phyloP scores from a whole-genome alignment of 257 asterid species.

The Orobanche coerulescens region DNA sequence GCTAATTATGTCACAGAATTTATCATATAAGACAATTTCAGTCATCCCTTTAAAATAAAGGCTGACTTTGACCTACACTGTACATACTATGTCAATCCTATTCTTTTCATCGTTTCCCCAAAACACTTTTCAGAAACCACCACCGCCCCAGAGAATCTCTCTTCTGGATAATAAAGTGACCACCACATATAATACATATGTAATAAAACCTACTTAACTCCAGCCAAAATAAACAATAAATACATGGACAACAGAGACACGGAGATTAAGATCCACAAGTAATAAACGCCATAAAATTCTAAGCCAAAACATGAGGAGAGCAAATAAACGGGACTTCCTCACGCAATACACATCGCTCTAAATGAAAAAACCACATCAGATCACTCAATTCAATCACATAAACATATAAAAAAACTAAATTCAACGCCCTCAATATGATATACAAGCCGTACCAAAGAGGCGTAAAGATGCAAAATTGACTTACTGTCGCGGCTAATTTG shows the following conservation, averaged over 20 bases:
- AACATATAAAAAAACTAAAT: conserved; percentile 18
- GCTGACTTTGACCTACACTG: not conserved
- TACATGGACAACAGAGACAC: conserved; percentile 4
- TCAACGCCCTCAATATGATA: not conserved
- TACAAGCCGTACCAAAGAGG: not conserved
- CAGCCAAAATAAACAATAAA: not conserved
- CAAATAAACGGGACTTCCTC: not conserved
- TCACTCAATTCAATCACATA: conserved; percentile 24
- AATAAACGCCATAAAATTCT: not conserved
- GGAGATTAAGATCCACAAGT: conserved; percentile 14
- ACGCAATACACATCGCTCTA: conserved; percentile 10
- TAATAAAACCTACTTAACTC: conserved; percentile 4
- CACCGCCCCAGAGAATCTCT: not conserved
- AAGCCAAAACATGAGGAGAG: not conserved
- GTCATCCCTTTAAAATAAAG: not conserved
- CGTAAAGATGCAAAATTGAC: conserved; percentile 17
- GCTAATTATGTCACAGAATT: not conserved
- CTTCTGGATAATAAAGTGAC: not conserved
- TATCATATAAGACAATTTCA: not conserved
- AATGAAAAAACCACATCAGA: conserved; percentile 3
- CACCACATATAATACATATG: not conserved
- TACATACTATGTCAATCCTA: not conserved
- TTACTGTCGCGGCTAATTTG: conserved; percentile 47
- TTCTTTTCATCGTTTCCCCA: not conserved
- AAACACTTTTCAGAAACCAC: not conserved